Conservation (phyloP, 78 protist genomes). For the Blattamonas nauphoetae region DNA sequence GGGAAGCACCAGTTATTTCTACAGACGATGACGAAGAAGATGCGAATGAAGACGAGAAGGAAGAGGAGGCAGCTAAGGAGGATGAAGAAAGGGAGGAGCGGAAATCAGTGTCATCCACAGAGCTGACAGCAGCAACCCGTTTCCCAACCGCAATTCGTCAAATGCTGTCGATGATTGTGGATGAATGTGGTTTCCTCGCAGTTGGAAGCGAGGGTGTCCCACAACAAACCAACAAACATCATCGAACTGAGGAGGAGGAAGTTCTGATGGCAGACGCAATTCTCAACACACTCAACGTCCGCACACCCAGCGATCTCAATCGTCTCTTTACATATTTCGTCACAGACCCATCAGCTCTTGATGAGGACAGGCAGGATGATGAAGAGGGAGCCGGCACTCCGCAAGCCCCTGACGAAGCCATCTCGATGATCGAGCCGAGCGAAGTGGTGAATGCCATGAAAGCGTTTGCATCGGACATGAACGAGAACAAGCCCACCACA, state of each 20-base stretch:
- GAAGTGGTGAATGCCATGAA: no score
- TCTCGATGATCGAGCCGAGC: no score
- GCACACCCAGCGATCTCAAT: neutral
- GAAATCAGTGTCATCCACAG: no score
- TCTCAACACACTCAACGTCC: neutral
- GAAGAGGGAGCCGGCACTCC: neutral
- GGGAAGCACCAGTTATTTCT: neutral
- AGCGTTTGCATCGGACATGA: no score
- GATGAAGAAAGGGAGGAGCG: neutral
- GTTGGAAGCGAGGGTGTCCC: neutral
- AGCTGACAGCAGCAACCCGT: neutral
- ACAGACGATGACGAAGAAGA: neutral
- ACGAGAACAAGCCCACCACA: no score
- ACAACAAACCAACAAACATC: neutral
- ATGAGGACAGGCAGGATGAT: neutral
- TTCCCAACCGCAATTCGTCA: neutral
- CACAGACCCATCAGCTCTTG: neutral
- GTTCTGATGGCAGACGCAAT: neutral
- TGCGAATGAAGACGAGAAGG: neutral
- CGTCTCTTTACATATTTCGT: neutral
- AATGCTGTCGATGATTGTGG: neutral
- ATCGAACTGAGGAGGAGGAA: neutral
- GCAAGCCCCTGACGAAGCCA: no score
- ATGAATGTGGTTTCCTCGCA: neutral
- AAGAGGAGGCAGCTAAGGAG: neutral